Conservation (phyloP, 1,284 basidiomycete species). For the Ustilago tritici region DNA sequence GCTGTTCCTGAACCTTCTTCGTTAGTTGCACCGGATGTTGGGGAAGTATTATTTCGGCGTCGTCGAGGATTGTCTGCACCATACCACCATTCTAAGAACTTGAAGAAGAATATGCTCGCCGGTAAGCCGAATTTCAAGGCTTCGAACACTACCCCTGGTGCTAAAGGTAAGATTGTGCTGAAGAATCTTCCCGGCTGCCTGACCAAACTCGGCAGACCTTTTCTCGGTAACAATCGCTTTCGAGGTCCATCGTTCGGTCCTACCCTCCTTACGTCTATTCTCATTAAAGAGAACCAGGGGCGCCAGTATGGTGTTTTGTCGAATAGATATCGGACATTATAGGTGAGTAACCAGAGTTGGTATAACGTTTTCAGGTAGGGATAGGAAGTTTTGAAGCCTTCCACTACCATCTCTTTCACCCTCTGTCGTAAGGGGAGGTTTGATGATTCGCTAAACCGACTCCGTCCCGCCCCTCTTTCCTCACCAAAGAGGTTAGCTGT, state of each 20-base stretch:
- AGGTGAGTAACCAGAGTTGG: constrained; percentile 81
- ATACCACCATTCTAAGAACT: constrained; percentile 99
- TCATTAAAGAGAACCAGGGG: constrained; percentile 88
- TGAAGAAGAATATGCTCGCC: constrained; percentile 93
- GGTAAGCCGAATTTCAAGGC: constrained; percentile 83
- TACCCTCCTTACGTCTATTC: constrained; percentile 83
- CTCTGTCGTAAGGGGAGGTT: neutral
- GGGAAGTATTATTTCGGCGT: constrained; percentile 31
- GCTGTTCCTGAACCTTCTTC: constrained; percentile 13
- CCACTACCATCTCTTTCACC: neutral
- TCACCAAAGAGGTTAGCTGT: constrained; percentile 73
- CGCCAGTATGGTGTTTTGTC: constrained; percentile 87
- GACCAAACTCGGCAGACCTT: constrained; percentile 47
- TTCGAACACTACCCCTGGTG: constrained; percentile 61
- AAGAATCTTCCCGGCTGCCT: constrained; percentile 46
- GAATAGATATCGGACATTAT: constrained; percentile 91
- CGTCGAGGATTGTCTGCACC: constrained; percentile 83
- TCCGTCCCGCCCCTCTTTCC: constrained; percentile 13
- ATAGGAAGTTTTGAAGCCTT: constrained; percentile 73
- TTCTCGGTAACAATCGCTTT: constrained; percentile 35
- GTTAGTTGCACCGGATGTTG: constrained; percentile 70
- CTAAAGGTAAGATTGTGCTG: constrained; percentile 27
- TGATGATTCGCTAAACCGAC: constrained; percentile 8
- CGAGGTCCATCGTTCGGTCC: constrained; percentile 69
- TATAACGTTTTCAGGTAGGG: constrained; percentile 83